Base-by-base conservation (phyloP, 768 basidiomycete genomes). In the Leccinum longicurvipes region DNA sequence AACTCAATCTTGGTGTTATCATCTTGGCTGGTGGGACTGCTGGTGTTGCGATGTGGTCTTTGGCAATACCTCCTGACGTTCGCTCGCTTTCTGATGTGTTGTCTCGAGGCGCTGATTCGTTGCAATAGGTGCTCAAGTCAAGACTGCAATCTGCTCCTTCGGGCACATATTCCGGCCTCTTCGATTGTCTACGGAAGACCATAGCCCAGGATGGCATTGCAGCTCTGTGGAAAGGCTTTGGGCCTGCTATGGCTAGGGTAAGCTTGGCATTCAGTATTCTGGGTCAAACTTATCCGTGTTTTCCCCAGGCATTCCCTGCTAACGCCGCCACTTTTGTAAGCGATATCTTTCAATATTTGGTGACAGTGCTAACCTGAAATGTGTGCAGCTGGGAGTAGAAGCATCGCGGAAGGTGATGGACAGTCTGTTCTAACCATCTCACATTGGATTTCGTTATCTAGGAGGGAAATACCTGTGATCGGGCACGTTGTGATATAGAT, bases 41-140 rank as follows among this genome's bases (percentile, higher is more conserved):
- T 1, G 97, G 97, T 63, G 83, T 98, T 5, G 94, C 94, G 34
- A 98, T 99, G 97, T 99, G 97, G 97, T 79, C 90, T 17, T 79
- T 98, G 63, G 96, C 92, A 24, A 97, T 99, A 62, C 97, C 97
- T 47, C 95, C 96, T 46, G 96, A 99, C 71, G 95, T 93, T 66
- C 60, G 89, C 77, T 29, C 15, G 8, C 36, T 52, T 21, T 39
- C 14, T 36, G 44, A 23, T 27, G 41, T 14, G 25, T 17, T 39
- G 17, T 46, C 34, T 41, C 29, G 32, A 34, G 19, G 28, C 53
- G 59, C 27, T 66, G 27, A 63, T 34, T n/a, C 9, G 14, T 50
- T 17, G 50, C 51, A 46, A 55, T 65, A 97, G 95, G 93, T 96
- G 28, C 74, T 98, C 62, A 99, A 99, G 79, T 98, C 94, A 19